These are phyloP conservation scores for Dichomitus squalens DNA, from an alignment of 1,284 basidiomycete genomes.

Conservation along the genomic window DNA sequence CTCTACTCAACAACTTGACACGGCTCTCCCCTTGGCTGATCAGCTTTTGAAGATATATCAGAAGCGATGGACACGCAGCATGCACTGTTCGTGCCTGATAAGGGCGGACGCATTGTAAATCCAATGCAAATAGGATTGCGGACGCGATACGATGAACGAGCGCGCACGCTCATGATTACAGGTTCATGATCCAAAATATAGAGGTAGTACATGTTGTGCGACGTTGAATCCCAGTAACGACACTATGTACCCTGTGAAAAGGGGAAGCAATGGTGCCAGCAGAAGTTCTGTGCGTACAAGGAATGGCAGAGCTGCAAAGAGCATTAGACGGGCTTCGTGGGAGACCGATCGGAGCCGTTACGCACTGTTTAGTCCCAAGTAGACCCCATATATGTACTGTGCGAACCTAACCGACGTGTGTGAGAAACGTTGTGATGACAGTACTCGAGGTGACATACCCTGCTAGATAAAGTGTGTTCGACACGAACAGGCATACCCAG, in stretches of 20 bases:
- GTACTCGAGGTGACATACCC: conserved; percentile 54
- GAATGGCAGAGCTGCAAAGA: conserved; percentile 79
- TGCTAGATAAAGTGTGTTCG: conserved; percentile 89
- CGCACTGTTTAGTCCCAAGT: conserved; percentile 82
- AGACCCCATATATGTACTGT: conserved; percentile 90
- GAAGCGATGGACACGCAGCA: no score
- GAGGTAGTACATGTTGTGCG: conserved; percentile 72
- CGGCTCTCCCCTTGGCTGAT: no score
- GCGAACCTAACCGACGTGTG: conserved; percentile 53
- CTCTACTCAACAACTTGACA: not conserved
- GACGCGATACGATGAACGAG: not conserved
- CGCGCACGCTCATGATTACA: not conserved
- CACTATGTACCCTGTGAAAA: conserved; percentile 83
- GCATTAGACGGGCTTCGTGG: not conserved
- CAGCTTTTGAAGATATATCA: no score
- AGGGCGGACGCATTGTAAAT: not conserved
- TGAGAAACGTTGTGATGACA: not conserved
- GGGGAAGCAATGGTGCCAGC: conserved; percentile 81
- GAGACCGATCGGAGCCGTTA: not conserved
- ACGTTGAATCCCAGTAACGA: conserved; percentile 91
- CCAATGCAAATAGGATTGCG: not conserved
- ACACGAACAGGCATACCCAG: conserved; percentile 92
- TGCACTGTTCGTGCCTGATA: no score
- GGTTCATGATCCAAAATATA: conserved; percentile 72
- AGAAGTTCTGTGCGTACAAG: conserved; percentile 86